Percentiles rank a stretch among this genome's conserved stretches.
Evolutionary conservation across 306 rosid species (phyloP).

Genomic region (barrel medic (Medicago truncatula)): MtrunA17r5.0-ANR NC_053046.1:33400501-33401000

Average conservation of each 20-base stretch:
- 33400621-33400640: not conserved
- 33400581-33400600: not conserved
- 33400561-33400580: too few species aligned
- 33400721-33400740: not conserved
- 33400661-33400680: not conserved
- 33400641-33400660: not conserved
- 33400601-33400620: constrained; percentile 5
- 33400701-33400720: too few species aligned
- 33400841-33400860: constrained; percentile 11
- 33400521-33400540: not conserved
- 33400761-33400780: not conserved
- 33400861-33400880: constrained; percentile 29
- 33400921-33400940: not conserved
- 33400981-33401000: not conserved
- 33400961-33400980: constrained; percentile 4
- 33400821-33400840: not conserved
- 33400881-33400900: constrained; percentile 44
- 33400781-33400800: not conserved
- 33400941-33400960: not conserved
- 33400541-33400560: not conserved
- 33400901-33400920: constrained; percentile 19
- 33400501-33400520: too few species aligned
- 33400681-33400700: not conserved
- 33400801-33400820: not conserved
- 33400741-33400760: not conserved